A percentile compares a stretch with the other conserved stretches of the same genome.
phyloP scores from a whole-genome alignment of 1,284 basidiomycete species.

The Naganishia liquefaciens region DNA sequence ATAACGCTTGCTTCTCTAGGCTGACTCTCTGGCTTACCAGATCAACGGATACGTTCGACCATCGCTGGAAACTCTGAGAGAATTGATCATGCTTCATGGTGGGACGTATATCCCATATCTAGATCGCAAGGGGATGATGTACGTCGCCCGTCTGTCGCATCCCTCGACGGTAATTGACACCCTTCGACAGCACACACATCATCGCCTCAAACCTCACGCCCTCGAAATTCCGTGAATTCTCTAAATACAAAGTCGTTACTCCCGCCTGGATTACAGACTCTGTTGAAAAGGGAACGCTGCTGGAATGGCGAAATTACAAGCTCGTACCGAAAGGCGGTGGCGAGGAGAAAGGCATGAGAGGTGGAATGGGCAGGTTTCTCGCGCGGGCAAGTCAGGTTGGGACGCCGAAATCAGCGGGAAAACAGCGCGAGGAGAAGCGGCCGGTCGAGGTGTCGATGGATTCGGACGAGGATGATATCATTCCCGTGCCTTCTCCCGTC shows the following conservation, averaged over 20 bases:
- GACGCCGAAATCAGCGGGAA: background rate
- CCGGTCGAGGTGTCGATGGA: slow-evolving; percentile 7
- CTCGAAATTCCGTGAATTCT: slow-evolving; percentile 82
- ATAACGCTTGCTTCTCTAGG: too few species aligned
- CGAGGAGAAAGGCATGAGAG: slow-evolving; percentile 41
- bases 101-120: slow-evolving; percentile 82
- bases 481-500: background rate
- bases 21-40: slow-evolving; percentile 55
- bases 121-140: slow-evolving; percentile 33
- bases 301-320: slow-evolving; percentile 52
- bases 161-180: background rate
- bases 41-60: slow-evolving; percentile 89
- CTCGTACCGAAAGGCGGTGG: slow-evolving; percentile 44
- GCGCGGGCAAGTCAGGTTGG: slow-evolving; percentile 21
- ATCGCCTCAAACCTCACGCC: slow-evolving; percentile 87
- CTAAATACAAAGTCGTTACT: slow-evolving; percentile 79
- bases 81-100: slow-evolving; percentile 78
- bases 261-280: slow-evolving; percentile 87
- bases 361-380: slow-evolving; percentile 45
- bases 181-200: slow-evolving; percentile 70
- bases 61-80: slow-evolving; percentile 78
- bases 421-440: background rate
- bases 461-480: background rate
- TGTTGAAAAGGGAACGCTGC: slow-evolving; percentile 63
- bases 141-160: background rate